Conservation (phyloP, 2,329 filamentous ascomycete genomes). For the Venturia carpophila region DNA sequence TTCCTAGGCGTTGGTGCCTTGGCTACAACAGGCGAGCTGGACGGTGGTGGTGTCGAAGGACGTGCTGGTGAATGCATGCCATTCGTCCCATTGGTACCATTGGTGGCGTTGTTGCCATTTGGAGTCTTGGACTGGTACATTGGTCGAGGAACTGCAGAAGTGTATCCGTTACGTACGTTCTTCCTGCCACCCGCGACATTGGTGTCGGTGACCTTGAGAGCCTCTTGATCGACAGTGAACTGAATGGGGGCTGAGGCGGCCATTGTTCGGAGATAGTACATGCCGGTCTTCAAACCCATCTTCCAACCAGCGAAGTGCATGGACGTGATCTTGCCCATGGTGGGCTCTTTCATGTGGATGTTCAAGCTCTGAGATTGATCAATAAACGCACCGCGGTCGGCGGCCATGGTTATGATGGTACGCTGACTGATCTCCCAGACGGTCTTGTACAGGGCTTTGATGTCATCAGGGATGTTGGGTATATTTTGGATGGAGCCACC, state of each 20-base stretch:
- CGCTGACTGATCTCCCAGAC: constrained; percentile 99
- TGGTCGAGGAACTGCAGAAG: constrained; percentile 55
- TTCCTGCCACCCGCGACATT: constrained; percentile 58
- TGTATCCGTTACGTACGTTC: constrained; percentile 28
- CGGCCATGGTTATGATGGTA: constrained; percentile 93
- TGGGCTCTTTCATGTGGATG: constrained; percentile 98
- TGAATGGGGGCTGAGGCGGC: constrained; percentile 94
- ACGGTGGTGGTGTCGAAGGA: constrained; percentile 60
- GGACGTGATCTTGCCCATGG: constrained; percentile 99
- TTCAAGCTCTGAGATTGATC: constrained; percentile 99
- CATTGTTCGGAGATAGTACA: constrained; percentile 99
- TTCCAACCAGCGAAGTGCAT: constrained; percentile 99
- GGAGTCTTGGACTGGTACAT: constrained; percentile 55
- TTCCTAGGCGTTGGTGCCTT: constrained; percentile 38
- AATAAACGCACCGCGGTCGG: constrained; percentile 96
- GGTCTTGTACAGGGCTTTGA: constrained; percentile 98
- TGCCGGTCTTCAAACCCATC: constrained; percentile 97
- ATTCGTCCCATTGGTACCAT: constrained; percentile 25
- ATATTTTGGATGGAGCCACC: constrained; percentile 95
- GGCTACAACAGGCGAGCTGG: constrained; percentile 51
- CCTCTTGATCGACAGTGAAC: constrained; percentile 97
- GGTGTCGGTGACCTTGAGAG: constrained; percentile 78
- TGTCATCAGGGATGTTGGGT: constrained; percentile 88
- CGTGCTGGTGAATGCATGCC: constrained; percentile 46
- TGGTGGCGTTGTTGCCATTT: constrained; percentile 26